Conservation (phyloP, 352 stramenopile genomes). For the Phytopythium sindhum region DNA sequence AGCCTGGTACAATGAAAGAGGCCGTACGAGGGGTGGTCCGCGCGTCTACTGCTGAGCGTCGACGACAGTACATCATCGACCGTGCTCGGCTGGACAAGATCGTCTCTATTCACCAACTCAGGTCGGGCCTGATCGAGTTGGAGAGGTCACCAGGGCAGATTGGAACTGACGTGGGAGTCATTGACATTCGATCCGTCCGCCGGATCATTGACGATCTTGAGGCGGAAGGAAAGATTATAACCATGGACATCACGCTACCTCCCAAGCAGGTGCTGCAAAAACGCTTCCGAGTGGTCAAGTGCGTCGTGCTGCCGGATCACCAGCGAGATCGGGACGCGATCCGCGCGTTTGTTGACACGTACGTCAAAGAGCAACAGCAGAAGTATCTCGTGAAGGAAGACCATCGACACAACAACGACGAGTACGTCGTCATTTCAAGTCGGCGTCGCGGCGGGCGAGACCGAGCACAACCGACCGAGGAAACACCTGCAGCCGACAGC, state of each 20-base stretch:
- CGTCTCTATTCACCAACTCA: slow-evolving; percentile 65
- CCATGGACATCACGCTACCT: slow-evolving; percentile 65
- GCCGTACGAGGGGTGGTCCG: slow-evolving; percentile 48
- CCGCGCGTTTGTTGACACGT: slow-evolving; percentile 51
- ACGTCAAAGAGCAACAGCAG: slow-evolving; percentile 61
- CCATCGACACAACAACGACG: slow-evolving; percentile 47
- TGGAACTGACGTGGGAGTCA: slow-evolving; percentile 26
- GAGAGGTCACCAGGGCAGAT: slow-evolving; percentile 32
- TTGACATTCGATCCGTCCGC: slow-evolving; percentile 68
- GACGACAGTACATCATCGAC: slow-evolving; percentile 54
- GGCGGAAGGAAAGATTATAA: slow-evolving; percentile 37
- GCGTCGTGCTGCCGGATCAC: slow-evolving; percentile 52
- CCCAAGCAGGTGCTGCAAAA: slow-evolving; percentile 70
- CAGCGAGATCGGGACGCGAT: slow-evolving; percentile 50
- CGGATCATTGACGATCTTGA: slow-evolving; percentile 67
- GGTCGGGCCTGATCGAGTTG: slow-evolving; percentile 43
- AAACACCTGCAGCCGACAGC: neutral
- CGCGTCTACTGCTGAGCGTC: slow-evolving; percentile 47
- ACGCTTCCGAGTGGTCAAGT: slow-evolving; percentile 56
- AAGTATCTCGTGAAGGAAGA: slow-evolving; percentile 55
- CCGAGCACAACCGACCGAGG: slow-evolving; percentile 19
- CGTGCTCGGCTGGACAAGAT: slow-evolving; percentile 59
- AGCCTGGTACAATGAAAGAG: slow-evolving; percentile 59
- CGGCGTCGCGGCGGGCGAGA: slow-evolving; percentile 18
- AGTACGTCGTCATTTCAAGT: slow-evolving; percentile 62